Evolutionary conservation across 495 filamentous ascomycete genomes (phyloP).

Genomic region (Parmelia sp.): DNA sequence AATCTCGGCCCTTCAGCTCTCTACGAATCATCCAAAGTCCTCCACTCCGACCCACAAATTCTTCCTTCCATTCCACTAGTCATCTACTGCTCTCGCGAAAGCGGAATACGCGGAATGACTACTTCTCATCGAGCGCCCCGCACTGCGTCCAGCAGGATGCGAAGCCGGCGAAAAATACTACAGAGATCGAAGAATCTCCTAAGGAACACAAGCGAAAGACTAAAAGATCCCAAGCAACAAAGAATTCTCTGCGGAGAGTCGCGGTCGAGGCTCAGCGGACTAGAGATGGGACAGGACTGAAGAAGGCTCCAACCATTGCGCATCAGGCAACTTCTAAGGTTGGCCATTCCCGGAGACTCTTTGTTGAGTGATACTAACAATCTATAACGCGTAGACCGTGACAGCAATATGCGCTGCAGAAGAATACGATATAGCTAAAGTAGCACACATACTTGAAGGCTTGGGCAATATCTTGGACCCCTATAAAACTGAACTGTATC

Average conservation of each 20-base stretch:
- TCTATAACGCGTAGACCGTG: slow-evolving; percentile 47
- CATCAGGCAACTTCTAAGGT: slow-evolving; percentile 22
- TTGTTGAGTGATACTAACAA: slow-evolving; percentile 25
- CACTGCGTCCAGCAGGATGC: slow-evolving; percentile 28
- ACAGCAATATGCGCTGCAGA: slow-evolving; percentile 82
- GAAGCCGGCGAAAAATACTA: slow-evolving; percentile 21
- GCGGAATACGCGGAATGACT: slow-evolving; percentile 38
- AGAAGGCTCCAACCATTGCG: slow-evolving; percentile 12
- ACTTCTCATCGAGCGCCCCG: slow-evolving; percentile 46
- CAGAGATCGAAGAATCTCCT: slow-evolving; percentile 24
- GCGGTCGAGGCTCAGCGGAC: slow-evolving; percentile 57
- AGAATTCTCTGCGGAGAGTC: slow-evolving; percentile 51
- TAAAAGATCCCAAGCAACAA: slow-evolving; percentile 42
- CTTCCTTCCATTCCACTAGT: slow-evolving; percentile 39
- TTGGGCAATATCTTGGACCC: slow-evolving; percentile 64
- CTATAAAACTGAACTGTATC: slow-evolving; percentile 53
- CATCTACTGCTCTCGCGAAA: slow-evolving; percentile 32
- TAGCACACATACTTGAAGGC: slow-evolving; percentile 61
- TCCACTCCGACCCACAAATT: slow-evolving; percentile 30
- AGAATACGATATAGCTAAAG: slow-evolving; percentile 71
- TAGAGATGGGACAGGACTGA: slow-evolving; percentile 41
- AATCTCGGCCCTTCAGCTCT: slow-evolving; percentile 33
- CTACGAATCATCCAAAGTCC: slow-evolving; percentile 31
- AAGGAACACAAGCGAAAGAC: slow-evolving; percentile 42
- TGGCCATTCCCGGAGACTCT: not conserved